phyloP scores from a whole-genome alignment of 805 yeast species.

The Candida piceae region DNA sequence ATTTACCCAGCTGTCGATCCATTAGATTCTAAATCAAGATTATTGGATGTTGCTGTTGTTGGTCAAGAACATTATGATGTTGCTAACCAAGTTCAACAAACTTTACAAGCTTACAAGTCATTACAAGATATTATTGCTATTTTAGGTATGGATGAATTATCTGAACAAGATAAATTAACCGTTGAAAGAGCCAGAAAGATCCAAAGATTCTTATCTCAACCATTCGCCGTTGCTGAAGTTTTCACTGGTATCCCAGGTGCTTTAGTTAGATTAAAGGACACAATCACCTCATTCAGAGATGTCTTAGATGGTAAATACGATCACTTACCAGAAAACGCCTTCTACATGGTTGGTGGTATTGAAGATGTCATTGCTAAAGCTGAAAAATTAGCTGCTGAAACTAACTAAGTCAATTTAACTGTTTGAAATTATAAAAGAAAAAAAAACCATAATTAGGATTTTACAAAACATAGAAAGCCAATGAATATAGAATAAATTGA shows the following conservation, averaged over 20 bases:
- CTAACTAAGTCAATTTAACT: slow-evolving; percentile 43
- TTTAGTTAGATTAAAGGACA: slow-evolving; percentile 94
- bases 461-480: too few relatives aligned
- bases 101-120: slow-evolving; percentile 99
- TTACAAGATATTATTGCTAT: slow-evolving; percentile 99
- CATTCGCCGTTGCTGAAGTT: slow-evolving; percentile 99
- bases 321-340: slow-evolving; percentile 97
- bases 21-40: slow-evolving; percentile 98
- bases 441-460: too few relatives aligned
- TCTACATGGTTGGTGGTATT: slow-evolving; percentile 99
- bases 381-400: slow-evolving; percentile 95
- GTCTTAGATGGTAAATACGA: slow-evolving; percentile 98
- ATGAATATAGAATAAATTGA: too few relatives aligned
- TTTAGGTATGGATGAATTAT: slow-evolving; percentile 99
- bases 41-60: slow-evolving; percentile 93
- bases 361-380: slow-evolving; percentile 99
- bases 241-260: slow-evolving; percentile 99
- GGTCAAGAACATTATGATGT: slow-evolving; percentile 98
- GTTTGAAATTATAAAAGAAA: too few relatives aligned
- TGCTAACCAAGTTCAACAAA: slow-evolving; percentile 94
- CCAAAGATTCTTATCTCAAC: slow-evolving; percentile 99
- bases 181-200: slow-evolving; percentile 99
- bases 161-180: slow-evolving; percentile 96
- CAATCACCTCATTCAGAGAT: slow-evolving; percentile 90
- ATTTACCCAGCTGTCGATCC: slow-evolving; percentile 99